phyloP scores from a whole-genome alignment of 2,329 filamentous ascomycete genomes.

The Didymella pomorum region DNA sequence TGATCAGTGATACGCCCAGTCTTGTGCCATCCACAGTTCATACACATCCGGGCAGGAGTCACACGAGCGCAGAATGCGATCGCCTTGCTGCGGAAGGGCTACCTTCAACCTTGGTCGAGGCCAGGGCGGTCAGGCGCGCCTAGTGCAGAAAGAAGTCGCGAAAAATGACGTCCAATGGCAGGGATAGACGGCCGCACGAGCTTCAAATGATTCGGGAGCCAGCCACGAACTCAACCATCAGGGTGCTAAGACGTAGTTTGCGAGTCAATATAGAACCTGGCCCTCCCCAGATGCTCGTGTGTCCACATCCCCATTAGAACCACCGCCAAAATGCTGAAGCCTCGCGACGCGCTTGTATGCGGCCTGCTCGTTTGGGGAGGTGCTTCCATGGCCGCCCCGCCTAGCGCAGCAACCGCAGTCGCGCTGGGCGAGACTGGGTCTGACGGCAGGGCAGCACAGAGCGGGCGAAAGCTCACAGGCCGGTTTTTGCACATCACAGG shows the following conservation, averaged over 20 bases:
- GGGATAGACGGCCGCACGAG: constrained; percentile 31
- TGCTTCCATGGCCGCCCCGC: constrained; percentile 40
- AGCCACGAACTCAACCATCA: constrained; percentile 28
- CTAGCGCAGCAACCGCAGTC: constrained; percentile 23
- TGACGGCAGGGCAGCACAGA: constrained; percentile 22
- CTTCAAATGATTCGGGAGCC: constrained; percentile 23
- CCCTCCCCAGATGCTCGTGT: constrained; percentile 22
- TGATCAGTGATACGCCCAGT: background rate
- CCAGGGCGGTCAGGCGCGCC: constrained; percentile 19
- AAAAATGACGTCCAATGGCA: constrained; percentile 39
- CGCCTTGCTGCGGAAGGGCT: background rate
- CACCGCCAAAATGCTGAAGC: constrained; percentile 33
- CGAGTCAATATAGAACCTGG: constrained; percentile 26
- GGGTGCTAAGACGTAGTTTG: constrained; percentile 25
- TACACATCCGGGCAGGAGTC: constrained; percentile 1
- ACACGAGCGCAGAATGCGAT: constrained; percentile 9
- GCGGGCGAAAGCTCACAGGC: constrained; percentile 58
- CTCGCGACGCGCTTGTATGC: constrained; percentile 36
- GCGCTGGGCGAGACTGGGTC: constrained; percentile 23
- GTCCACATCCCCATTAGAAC: constrained; percentile 1
- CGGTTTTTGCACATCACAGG: constrained; percentile 90
- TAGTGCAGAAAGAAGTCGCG: constrained; percentile 14
- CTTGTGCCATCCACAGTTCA: background rate
- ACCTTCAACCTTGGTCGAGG: constrained; percentile 7
- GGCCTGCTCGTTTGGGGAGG: constrained; percentile 38